These are phyloP conservation scores for Cyberlindnera lachancei DNA, from an alignment of 805 yeast species.

Conservation along the genomic window DNA sequence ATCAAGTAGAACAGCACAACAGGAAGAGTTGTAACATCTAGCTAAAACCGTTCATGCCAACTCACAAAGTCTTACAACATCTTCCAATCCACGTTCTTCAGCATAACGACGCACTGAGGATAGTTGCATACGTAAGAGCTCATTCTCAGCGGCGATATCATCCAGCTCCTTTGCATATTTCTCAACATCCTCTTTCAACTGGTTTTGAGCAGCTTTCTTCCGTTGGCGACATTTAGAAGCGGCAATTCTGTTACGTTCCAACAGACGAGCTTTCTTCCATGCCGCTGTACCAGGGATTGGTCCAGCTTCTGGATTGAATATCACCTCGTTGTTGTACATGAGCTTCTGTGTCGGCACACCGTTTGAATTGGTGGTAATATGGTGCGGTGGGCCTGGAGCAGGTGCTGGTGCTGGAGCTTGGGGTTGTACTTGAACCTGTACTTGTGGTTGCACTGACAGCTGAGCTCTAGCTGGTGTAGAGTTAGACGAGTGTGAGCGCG, in stretches of 20 bases:
- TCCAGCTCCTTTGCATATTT: constrained; percentile 38
- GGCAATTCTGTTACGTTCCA: constrained; percentile 60
- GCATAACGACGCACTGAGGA: constrained; percentile 3
- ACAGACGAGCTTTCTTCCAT: constrained; percentile 55
- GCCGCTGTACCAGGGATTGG: constrained; percentile 63
- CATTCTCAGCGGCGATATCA: constrained; percentile 28
- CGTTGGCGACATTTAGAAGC: constrained; percentile 64
- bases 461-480: not conserved
- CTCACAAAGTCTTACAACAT: constrained; percentile 1
- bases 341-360: constrained; percentile 37
- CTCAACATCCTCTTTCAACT: constrained; percentile 53
- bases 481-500: not conserved
- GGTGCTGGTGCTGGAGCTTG: constrained; percentile 6
- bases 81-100: not conserved
- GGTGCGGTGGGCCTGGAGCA: not conserved
- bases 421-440: constrained; percentile 4
- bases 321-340: constrained; percentile 41
- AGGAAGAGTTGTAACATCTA: no score
- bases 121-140: constrained; percentile 3
- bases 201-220: constrained; percentile 61
- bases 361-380: constrained; percentile 9
- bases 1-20: no score
- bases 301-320: constrained; percentile 42
- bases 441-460: not conserved
- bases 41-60: no score